A percentile compares a stretch with the other conserved stretches of the same genome.
These are phyloP conservation scores for Rhynchosporium graminicola DNA, from an alignment of 2,329 filamentous ascomycete species.

Conservation along the genomic window DNA sequence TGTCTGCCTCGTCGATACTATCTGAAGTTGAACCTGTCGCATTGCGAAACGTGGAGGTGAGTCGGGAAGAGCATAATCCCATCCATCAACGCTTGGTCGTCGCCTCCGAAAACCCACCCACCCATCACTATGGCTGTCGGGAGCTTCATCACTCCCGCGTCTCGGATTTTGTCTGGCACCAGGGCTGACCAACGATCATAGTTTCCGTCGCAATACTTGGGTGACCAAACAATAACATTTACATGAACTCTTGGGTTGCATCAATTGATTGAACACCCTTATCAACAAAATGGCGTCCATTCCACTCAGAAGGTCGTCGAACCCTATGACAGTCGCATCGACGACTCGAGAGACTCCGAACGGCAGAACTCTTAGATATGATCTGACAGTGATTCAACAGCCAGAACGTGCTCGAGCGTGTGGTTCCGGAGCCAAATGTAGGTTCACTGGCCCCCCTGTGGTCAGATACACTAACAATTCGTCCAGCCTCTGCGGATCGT, in stretches of 20 bases:
- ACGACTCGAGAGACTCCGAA: constrained; percentile 3
- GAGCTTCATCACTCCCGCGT: constrained; percentile 19
- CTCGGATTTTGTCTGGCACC: constrained; percentile 11
- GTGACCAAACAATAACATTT: not conserved
- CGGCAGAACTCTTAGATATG: constrained; percentile 77
- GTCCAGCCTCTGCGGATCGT: constrained; percentile 34
- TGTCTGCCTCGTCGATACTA: not conserved
- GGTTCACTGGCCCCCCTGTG: constrained; percentile 39
- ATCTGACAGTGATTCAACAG: constrained; percentile 85
- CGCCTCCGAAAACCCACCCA: constrained; percentile 16
- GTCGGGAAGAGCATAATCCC: constrained; percentile 14
- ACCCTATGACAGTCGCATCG: constrained; percentile 1
- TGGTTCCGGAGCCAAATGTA: constrained; percentile 93
- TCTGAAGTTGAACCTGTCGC: constrained; percentile 7
- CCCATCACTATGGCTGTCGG: constrained; percentile 24
- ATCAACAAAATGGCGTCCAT: constrained; percentile 7
- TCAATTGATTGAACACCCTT: not conserved
- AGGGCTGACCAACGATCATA: constrained; percentile 10
- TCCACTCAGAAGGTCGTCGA: constrained; percentile 5
- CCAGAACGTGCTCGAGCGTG: constrained; percentile 93
- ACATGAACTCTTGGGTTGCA: not conserved
- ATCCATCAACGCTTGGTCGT: constrained; percentile 23
- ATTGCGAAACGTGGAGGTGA: constrained; percentile 13
- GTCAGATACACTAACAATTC: constrained; percentile 17
- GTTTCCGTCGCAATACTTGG: constrained; percentile 12